These are phyloP conservation scores for Codiaeum variegatum DNA, from an alignment of 441 rosid genomes.

Conservation along the genomic window DNA sequence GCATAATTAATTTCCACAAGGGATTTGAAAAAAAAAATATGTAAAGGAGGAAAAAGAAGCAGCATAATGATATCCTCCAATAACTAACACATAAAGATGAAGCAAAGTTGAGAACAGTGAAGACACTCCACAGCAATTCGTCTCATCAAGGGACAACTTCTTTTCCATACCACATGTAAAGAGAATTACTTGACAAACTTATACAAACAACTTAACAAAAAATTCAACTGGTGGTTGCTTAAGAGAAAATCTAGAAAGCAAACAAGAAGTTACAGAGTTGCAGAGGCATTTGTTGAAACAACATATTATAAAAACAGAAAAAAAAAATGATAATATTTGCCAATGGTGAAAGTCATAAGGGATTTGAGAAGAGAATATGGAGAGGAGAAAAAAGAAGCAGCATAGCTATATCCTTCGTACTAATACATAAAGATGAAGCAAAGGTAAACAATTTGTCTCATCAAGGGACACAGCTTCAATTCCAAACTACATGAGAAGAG, in stretches of 20 bases:
- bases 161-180: neutral
- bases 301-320: neutral
- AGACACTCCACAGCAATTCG: too few species aligned
- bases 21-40: neutral
- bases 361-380: neutral
- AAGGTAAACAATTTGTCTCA: neutral
- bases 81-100: neutral
- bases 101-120: too few species aligned
- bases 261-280: neutral
- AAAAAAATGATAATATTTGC: neutral
- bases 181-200: neutral
- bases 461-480: neutral
- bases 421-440: neutral
- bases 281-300: neutral
- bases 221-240: conserved; percentile 15
- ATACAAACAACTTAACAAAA: neutral
- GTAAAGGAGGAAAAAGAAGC: neutral
- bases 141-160: neutral
- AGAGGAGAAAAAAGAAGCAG: neutral
- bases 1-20: neutral
- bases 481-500: neutral
- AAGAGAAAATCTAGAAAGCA: conserved; percentile 5
- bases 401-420: neutral
- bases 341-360: neutral
- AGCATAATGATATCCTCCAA: neutral